phyloP scores from a whole-genome alignment of 2,329 filamentous ascomycete species.

The Ascocoryne sarcoides region DNA sequence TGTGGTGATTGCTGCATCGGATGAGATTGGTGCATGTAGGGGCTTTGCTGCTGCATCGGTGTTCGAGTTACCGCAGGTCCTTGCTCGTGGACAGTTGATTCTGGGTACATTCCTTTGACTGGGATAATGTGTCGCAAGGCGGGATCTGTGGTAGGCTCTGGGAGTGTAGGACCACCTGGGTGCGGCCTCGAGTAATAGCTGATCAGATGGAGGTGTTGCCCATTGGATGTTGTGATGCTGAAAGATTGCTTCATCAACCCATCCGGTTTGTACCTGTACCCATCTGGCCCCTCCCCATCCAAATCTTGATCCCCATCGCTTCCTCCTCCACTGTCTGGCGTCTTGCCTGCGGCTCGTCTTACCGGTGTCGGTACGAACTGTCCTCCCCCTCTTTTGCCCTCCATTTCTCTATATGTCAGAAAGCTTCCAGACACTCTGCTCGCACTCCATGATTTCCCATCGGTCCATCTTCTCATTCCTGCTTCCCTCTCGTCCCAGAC shows the following conservation, averaged over 20 bases:
- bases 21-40: slow-evolving; percentile 21
- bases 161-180: slow-evolving; percentile 61
- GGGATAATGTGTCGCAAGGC: slow-evolving; percentile 74
- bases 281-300: slow-evolving; percentile 67
- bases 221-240: slow-evolving; percentile 86
- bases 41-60: slow-evolving; percentile 50
- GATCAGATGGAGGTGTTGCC: slow-evolving; percentile 93
- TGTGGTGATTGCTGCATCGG: slow-evolving; percentile 30
- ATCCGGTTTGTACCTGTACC: slow-evolving; percentile 90
- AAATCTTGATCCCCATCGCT: slow-evolving; percentile 75
- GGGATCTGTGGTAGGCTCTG: slow-evolving; percentile 75
- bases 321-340: slow-evolving; percentile 70
- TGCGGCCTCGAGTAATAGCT: slow-evolving; percentile 88
- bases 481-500: slow-evolving; percentile 99
- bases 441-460: slow-evolving; percentile 98
- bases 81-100: slow-evolving; percentile 84
- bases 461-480: slow-evolving; percentile 96
- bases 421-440: slow-evolving; percentile 97
- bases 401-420: slow-evolving; percentile 96
- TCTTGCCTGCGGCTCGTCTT: slow-evolving; percentile 58
- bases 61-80: slow-evolving; percentile 73
- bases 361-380: slow-evolving; percentile 51
- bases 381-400: slow-evolving; percentile 83
- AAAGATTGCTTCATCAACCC: slow-evolving; percentile 99
- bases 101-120: slow-evolving; percentile 91